phyloP scores from a whole-genome alignment of 257 asterid genomes.

The Fraxinus anomala region DNA sequence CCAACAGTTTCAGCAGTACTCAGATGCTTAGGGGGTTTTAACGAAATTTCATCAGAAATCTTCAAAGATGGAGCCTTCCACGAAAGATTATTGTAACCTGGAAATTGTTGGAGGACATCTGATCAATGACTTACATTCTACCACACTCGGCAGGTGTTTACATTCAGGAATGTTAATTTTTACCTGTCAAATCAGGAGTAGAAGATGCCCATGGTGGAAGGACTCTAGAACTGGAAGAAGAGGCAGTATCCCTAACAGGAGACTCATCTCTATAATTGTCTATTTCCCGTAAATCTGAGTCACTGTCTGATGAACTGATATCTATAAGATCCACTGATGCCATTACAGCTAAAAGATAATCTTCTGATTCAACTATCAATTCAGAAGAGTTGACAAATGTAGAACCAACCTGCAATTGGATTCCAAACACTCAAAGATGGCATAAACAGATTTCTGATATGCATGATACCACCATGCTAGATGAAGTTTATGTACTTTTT shows the following conservation, averaged over 20 bases:
- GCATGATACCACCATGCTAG: constrained; percentile 17
- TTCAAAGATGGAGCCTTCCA: constrained; percentile 39
- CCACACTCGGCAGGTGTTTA: constrained; percentile 3
- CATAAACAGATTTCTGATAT: constrained; percentile 1
- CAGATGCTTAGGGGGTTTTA: constrained; percentile 37
- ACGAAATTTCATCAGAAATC: constrained; percentile 46
- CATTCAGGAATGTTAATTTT: constrained; percentile 21
- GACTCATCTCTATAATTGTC: constrained; percentile 69
- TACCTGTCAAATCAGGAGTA: constrained; percentile 46
- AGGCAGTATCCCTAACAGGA: constrained; percentile 57
- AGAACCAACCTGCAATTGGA: constrained; percentile 41
- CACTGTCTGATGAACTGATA: constrained; percentile 81
- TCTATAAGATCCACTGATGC: constrained; percentile 56
- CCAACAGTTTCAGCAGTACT: constrained; percentile 38
- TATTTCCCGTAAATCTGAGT: constrained; percentile 77
- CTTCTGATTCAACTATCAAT: constrained; percentile 27
- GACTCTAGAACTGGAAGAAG: constrained; percentile 37
- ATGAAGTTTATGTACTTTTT: constrained; percentile 37
- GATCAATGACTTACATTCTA: constrained; percentile 3
- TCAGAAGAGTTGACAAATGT: constrained; percentile 37
- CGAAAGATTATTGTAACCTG: constrained; percentile 44
- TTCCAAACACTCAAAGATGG: constrained; percentile 24
- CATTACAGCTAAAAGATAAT: constrained; percentile 44
- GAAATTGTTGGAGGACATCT: constrained; percentile 19
- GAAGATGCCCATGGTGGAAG: constrained; percentile 55